Evolutionary conservation across 495 filamentous ascomycete species (phyloP), one percentile per base, ranked within the genome.

Genomic region (Penicillium ochrochloron): DNA sequence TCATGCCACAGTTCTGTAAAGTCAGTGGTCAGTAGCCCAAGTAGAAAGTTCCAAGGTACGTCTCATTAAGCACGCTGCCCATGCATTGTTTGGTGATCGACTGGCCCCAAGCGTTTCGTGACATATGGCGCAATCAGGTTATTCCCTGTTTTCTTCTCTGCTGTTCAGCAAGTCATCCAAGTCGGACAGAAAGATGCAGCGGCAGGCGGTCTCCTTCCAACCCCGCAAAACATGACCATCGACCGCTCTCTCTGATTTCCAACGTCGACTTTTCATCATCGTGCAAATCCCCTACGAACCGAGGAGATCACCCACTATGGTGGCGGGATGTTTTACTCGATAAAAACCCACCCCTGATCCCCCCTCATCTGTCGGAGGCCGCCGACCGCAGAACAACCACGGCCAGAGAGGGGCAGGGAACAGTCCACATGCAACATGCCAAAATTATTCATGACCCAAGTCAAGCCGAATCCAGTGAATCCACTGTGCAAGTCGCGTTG

Each of bases 1-100:
- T n/a, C n/a, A n/a, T n/a, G n/a, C n/a, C n/a, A n/a, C n/a, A n/a
- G n/a, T n/a, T n/a, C n/a, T 46, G 19, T 21, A 46, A 7, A 46
- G 42, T 46, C 42, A 12, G 9, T 21, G 19, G 17, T 53, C 25
- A 25, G 25, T 14, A 17, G 25, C 31, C n/a, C 9, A 21, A 4
- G n/a, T 23, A 21, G 42, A 46, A 41, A 17, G n/a, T 7, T 44
- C 0, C 6, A 1, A n/a, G 19, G 17, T n/a, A 8, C 19, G 52
- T 70, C 44, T 31, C 31, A 65, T 61, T 66, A 70, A 68, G 68
- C 60, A 68, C 52, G 17, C 33, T 54, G 51, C 23, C 51, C 29
- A 50, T 42, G 17, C 15, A 23, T 44, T 27, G 34, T 14, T 31
- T 64, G 46, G 51, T 55, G 59, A 67, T 66, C 59, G 21, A 5